Evolutionary conservation across 2,329 filamentous ascomycete species (phyloP).

Genomic region (Beauveria varroae): DNA sequence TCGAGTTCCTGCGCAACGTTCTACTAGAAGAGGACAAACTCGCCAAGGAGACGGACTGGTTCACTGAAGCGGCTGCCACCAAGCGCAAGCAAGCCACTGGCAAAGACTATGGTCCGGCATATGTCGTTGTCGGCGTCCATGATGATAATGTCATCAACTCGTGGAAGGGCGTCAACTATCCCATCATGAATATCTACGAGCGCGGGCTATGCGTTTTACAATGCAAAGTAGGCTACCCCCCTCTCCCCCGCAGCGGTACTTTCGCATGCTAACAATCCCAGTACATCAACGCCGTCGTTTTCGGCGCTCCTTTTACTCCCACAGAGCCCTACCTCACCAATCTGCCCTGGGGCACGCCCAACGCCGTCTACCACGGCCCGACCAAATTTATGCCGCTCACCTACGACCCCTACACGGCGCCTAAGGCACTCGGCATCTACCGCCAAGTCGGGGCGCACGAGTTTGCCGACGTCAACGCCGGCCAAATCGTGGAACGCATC

Average conservation of each 20-base stretch:
- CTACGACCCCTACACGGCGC: constrained; percentile 72
- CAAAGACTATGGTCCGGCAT: constrained; percentile 72
- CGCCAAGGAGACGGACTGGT: constrained; percentile 67
- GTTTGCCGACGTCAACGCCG: constrained; percentile 84
- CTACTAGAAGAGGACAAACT: constrained; percentile 63
- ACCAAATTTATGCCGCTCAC: constrained; percentile 80
- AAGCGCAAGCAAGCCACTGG: constrained; percentile 56
- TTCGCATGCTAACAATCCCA: constrained; percentile 29
- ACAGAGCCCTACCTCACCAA: constrained; percentile 68
- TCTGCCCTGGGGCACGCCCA: constrained; percentile 66
- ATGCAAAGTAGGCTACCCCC: constrained; percentile 60
- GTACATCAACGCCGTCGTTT: constrained; percentile 83
- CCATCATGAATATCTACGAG: constrained; percentile 99
- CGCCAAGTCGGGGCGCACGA: constrained; percentile 66
- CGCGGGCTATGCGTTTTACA: constrained; percentile 91
- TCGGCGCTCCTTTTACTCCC: constrained; percentile 83
- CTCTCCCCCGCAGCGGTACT: neutral
- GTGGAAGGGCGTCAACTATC: constrained; percentile 97
- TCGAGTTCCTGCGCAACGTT: constrained; percentile 83
- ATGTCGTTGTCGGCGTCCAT: constrained; percentile 88
- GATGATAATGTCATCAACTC: constrained; percentile 92
- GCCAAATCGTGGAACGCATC: constrained; percentile 85
- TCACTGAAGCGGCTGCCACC: constrained; percentile 52
- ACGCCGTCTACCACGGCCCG: constrained; percentile 90
- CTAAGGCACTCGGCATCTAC: constrained; percentile 80